Base-by-base conservation (phyloP, 768 basidiomycete species). In the Chalciporus piperatus region DNA sequence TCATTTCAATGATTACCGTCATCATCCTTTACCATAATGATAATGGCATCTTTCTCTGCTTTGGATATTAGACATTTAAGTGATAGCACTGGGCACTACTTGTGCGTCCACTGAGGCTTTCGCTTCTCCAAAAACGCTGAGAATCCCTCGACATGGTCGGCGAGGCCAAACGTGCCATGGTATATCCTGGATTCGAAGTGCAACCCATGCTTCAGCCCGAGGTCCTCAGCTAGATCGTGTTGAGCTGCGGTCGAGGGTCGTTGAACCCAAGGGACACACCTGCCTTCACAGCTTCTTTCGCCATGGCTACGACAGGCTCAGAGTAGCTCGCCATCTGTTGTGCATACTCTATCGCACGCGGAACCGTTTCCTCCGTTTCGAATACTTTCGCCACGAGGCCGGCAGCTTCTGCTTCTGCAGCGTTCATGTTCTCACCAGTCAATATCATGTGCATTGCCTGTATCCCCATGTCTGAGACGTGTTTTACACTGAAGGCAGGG, bases 401-500 rank as follows among this genome's bases (percentile, higher is more conserved):
- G 45, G 74, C 75, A 4, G 64, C 62, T 27, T 68, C 71, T 0
- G 80, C 81, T 45, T 79, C 73, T 25, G 69, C 61, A 0, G 78
- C 80, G 13, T 69, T 62, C 13, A 82, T 68, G 58, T 62, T 74
- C 39, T 74, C 68, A 1, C 80, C 79, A 0, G 81, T 80, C 25
- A 81, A 58, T 49, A 80, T 74, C 66, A 82, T 72, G 55, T 82
- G 80, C 79, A 82, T 82, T 6, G 81, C 80, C 60, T 78, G 45
- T 42, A 4, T 41, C 42, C 7, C 13, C 2, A 3, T 7, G 10
- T 5, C 23, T 58, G 23, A 48, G 19, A 35, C 28, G 33, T 4
- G 12, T 19, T 27, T 27, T 27, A 27, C 27, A 7, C 27, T 27
- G 6, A 27, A 27, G 7, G 1, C 1, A 27, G 3, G 9, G 9